Evolutionary conservation across 495 filamentous ascomycete species (phyloP), one percentile per base, ranked within the genome.

Genomic region (Thermochaetoides thermophila): DNA sequence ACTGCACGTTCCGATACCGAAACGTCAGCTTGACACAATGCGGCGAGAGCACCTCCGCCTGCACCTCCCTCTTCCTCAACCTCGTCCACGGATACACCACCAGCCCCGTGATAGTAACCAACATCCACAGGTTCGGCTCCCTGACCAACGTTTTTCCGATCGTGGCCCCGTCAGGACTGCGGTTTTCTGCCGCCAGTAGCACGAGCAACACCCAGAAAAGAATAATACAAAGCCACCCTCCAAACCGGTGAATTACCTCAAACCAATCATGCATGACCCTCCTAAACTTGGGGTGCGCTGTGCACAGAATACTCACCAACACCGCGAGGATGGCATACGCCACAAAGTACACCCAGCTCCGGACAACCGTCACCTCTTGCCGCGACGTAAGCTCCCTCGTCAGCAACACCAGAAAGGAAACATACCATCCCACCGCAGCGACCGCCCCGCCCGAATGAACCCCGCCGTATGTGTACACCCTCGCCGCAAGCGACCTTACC

Each of bases 381-480:
- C n/a, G n/a, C n/a, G n/a, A n/a, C n/a, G n/a, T n/a, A n/a, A n/a
- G n/a, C 10, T 57, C 50, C 15, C 33, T 29, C 5, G 50, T 56
- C 11, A 58, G 37, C 13, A 61, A 45, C 14, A 57, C 49, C 2
- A 63, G 56, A 30, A 62, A 61, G 6, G 56, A 40, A 16, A 73
- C 43, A 53, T 80, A 84, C 82, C 82, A 89, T 17, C 75, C 48
- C 0, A 74, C 63, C 2, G 76, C 68, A 10, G 74, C 73, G 3
- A 80, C 60, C 14, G 74, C 79, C 31, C 76, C 77, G 13, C 77
- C 77, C 42, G 69, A 78, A 46, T 86, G 81, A 6, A 83, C 62
- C 11, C 82, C 82, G 18, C 82, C 82, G 49, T 78, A 78, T 25
- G 81, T 73, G 48, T 83, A 85, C 3, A 82, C 63, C 44, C 84